Percentiles rank a stretch among this genome's conserved stretches.
Conservation (phyloP, 805 yeast genomes). For the Blastobotrys mokoenaii region DNA sequence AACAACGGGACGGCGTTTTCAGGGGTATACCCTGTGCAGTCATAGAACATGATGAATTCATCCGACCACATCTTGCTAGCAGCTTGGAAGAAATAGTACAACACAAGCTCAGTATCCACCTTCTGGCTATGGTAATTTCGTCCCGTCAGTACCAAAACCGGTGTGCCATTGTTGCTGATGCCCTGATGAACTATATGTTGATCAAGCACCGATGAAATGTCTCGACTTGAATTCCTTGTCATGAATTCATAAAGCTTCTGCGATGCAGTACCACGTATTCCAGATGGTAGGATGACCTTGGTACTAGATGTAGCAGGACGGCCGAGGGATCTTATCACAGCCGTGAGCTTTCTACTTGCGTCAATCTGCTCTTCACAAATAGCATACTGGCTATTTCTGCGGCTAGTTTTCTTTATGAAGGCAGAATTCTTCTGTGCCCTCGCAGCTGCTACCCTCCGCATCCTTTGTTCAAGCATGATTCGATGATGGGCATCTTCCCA, state of each 20-base stretch:
- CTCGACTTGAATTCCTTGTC: conserved; percentile 54
- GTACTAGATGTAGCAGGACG: conserved; percentile 10
- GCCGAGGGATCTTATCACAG: conserved; percentile 13
- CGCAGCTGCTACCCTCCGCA: conserved; percentile 10
- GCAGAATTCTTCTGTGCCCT: not conserved
- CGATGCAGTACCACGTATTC: conserved; percentile 6
- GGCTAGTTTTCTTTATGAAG: not conserved
- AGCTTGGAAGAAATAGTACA: conserved; percentile 54
- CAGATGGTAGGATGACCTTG: conserved; percentile 1
- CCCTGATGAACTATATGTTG: conserved; percentile 50
- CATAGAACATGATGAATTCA: conserved; percentile 53
- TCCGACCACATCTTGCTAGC: conserved; percentile 66
- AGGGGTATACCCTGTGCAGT: conserved; percentile 54
- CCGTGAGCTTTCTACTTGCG: conserved; percentile 8
- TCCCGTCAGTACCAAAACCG: conserved; percentile 47
- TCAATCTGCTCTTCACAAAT: not conserved
- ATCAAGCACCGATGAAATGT: conserved; percentile 38
- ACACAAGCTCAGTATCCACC: conserved; percentile 40
- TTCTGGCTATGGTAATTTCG: conserved; percentile 31
- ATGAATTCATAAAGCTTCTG: conserved; percentile 58
- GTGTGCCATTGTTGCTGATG: conserved; percentile 64
- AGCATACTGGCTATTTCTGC: conserved; percentile 1
- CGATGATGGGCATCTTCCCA: conserved; percentile 32
- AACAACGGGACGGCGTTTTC: conserved; percentile 21
- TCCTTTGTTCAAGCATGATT: conserved; percentile 15